Percentiles rank a stretch among this genome's conserved stretches.
Evolutionary conservation across 805 yeast species (phyloP).

Genomic region (Lipomyces oligophaga): DNA sequence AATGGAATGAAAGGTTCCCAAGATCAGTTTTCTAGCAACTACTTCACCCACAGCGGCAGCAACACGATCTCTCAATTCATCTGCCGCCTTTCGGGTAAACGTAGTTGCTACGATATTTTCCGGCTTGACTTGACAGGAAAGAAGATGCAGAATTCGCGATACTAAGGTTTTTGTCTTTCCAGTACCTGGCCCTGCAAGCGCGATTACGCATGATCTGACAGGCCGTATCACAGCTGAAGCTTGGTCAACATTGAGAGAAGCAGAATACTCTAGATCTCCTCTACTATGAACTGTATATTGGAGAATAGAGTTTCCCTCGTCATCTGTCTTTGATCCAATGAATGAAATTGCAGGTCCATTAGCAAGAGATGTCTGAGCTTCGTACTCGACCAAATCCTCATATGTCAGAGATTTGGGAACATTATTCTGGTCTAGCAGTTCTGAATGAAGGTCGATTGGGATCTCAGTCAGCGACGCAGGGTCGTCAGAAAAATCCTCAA

Average conservation of each 20-base stretch:
- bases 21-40: conserved; percentile 45
- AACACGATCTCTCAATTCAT: conserved; percentile 72
- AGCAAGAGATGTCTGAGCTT: too few species aligned
- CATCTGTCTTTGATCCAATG: too few species aligned
- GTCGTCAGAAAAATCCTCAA: too few species aligned
- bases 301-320: too few species aligned
- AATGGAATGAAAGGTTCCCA: conserved; percentile 90
- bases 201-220: conserved; percentile 44
- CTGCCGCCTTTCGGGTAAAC: conserved; percentile 89
- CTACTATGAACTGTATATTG: too few species aligned
- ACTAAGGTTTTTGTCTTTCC: conserved; percentile 76
- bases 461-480: too few species aligned
- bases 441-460: too few species aligned
- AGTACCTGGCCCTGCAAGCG: conserved; percentile 65
- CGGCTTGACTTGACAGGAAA: conserved; percentile 57
- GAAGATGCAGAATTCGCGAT: conserved; percentile 55
- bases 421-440: too few species aligned
- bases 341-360: too few species aligned
- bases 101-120: conserved; percentile 75
- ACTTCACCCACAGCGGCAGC: conserved; percentile 26
- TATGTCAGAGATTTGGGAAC: too few species aligned
- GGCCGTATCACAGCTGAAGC: conserved; percentile 45
- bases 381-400: too few species aligned
- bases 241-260: conserved; percentile 46
- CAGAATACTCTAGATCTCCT: too few species aligned